Base-by-base conservation (phyloP, 495 filamentous ascomycete species). In the Trypethelium eluteriae region DNA sequence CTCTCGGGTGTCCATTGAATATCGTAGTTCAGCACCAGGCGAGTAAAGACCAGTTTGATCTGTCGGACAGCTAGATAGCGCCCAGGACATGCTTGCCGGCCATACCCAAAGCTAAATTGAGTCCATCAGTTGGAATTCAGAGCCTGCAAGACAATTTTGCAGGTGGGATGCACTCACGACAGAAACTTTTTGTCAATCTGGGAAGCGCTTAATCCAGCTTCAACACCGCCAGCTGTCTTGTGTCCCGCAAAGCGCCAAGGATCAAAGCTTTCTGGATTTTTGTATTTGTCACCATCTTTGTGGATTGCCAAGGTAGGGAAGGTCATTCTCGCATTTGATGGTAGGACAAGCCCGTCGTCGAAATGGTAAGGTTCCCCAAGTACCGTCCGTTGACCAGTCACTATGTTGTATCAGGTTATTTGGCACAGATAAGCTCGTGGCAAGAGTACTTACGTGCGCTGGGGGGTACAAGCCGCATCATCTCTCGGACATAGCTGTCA, bases 401-500 rank as follows among this genome's bases (percentile, higher is more conserved):
- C 49, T 53, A 14, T 5, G 49, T 5, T 9, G 9, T 7, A 1
- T 46, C 16, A 46, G 41, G 16, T 46, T 1, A 46, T 1, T 9
- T 9, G 1, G 41, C 16, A 46, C 7, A 7, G 16, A 46, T 46
- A 53, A 53, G 18, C 12, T 16, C 5, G 25, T 25, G 25, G 25
- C 25, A 53, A 25, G 5, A 18, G 18, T 0, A 18, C 49, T 53
- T 53, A 53, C 49, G n/a, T 5, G n/a, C 49, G 18, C 49, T 53
- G 1, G 49, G 49, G n/a, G 49, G 49, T 14, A 2, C 49, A 5
- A 53, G n/a, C 16, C 49, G 9, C 49, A 53, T 53, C 49, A 53
- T 53, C 49, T 53, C 49, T 5, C 49, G 49, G 18, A 53, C 2
- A 53, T 53, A 53, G 49, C 49, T 53, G 18, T 53, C 49, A 53